phyloP scores from a whole-genome alignment of 1,284 basidiomycete genomes.

The Phenoliferia sp. region DNA sequence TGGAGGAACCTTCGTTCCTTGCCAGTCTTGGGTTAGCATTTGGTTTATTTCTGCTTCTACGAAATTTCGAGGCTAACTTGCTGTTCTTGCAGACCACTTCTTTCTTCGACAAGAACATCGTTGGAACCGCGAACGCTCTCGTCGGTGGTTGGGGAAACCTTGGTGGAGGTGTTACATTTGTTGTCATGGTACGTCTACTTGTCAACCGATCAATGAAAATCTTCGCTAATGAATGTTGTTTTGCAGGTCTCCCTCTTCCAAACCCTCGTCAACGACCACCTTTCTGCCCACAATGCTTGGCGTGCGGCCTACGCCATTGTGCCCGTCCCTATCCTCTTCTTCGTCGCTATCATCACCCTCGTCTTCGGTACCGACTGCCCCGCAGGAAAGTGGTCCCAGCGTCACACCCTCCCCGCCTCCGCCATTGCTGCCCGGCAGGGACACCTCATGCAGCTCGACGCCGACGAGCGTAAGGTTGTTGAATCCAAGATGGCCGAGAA shows the following conservation, averaged over 20 bases:
- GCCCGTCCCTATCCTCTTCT: conserved; percentile 53
- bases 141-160: conserved; percentile 38
- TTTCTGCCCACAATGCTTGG: conserved; percentile 53
- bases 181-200: conserved; percentile 39
- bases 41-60: too few species aligned
- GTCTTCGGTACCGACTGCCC: conserved; percentile 58
- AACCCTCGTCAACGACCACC: conserved; percentile 30
- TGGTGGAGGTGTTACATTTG: conserved; percentile 51
- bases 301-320: conserved; percentile 49
- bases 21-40: conserved; percentile 49
- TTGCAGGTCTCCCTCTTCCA: conserved; percentile 50
- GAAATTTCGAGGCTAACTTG: not conserved
- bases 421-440: conserved; percentile 41
- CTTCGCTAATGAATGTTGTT: not conserved
- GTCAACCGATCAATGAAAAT: not conserved
- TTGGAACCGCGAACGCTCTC: conserved; percentile 47
- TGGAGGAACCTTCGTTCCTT: conserved; percentile 24
- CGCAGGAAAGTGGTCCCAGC: conserved; percentile 43
- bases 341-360: conserved; percentile 1
- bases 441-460: conserved; percentile 32
- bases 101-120: conserved; percentile 58
- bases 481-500: conserved; percentile 11
- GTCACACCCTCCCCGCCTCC: conserved; percentile 48
- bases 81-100: conserved; percentile 44
- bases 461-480: not conserved